These are phyloP conservation scores for Entomortierella parvispora DNA, from an alignment of 192 early-diverging fungal genomes.

Conservation along the genomic window DNA sequence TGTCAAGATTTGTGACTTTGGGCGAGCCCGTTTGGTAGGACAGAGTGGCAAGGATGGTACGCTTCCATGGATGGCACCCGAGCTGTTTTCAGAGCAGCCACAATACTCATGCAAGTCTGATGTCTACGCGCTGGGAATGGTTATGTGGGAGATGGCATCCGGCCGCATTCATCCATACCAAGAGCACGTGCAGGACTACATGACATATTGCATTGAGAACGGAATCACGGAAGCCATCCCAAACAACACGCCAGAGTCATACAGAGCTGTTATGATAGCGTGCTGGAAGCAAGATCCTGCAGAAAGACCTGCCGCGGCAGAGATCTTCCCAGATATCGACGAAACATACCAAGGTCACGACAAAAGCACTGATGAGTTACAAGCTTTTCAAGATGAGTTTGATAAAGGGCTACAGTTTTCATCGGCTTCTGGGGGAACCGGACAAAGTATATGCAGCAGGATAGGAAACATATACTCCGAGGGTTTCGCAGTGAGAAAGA, in stretches of 20 bases:
- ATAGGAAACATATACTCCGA: neutral
- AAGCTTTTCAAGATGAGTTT: too few relatives aligned
- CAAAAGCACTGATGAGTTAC: too few relatives aligned
- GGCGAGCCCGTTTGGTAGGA: neutral
- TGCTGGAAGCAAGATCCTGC: conserved; percentile 2
- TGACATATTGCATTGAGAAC: neutral
- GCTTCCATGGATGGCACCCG: neutral
- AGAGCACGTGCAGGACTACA: neutral
- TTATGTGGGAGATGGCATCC: conserved; percentile 20
- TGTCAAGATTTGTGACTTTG: conserved; percentile 8
- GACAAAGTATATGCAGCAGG: too few relatives aligned
- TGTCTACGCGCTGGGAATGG: conserved; percentile 13
- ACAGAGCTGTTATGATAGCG: neutral
- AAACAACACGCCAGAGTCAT: neutral
- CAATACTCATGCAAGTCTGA: conserved; percentile 5
- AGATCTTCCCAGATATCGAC: neutral
- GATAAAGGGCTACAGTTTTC: too few relatives aligned
- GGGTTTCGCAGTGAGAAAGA: conserved; percentile 15
- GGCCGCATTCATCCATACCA: conserved; percentile 6
- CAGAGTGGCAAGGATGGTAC: neutral
- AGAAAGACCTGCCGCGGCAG: conserved; percentile 7
- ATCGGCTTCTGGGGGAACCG: too few relatives aligned
- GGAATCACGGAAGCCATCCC: conserved; percentile 6
- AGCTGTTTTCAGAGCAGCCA: neutral
- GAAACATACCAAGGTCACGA: neutral